Base-by-base conservation (phyloP, 2,329 filamentous ascomycete genomes). In the Triangularia setosa region DNA sequence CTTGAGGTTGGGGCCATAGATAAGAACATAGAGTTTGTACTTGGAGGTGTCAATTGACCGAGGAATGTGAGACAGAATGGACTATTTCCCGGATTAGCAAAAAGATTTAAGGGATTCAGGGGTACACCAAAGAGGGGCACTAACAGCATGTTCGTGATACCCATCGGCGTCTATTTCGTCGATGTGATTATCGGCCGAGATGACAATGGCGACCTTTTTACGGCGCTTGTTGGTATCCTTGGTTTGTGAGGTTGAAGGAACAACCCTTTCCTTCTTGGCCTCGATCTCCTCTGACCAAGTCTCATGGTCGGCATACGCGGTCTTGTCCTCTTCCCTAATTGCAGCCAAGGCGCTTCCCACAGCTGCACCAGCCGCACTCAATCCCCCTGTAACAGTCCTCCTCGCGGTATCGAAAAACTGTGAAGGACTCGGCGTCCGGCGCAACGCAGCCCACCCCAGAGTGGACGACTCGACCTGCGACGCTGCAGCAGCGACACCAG, bases 281-380 rank as follows among this genome's bases (percentile, higher is more conserved):
- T 91, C 89, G 23, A 90, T 91, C 78, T 97, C 93, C 76, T 97
- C 93, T 14, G 90, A 93, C 94, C 94, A 97, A 60, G 92, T 88
- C 74, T 92, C 90, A 77, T 95, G 92, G 75, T 97, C 94, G 68
- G 87, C 88, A 75, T 90, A 95, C 60, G 90, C 90, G 67, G 87
- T 85, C 73, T 87, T 88, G 73, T 93, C 91, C 73, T 96, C 93
- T 75, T 97, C 91, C 62, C 90, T 85, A 69, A 96, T 95, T 16
- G 91, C 89, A 61, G 89, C 89, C 69, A 97, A 80, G 25, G 92
- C 93, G 67, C 90, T 92, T 52, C 92, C 92, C 66, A 96, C 87
- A 57, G 86, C 91, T 18, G 91, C 90, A 14, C 93, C 91, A 0
- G 92, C 92, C 9, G 92, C 93, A 25, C 92, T 90, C 68, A 96